Evolutionary conservation across 164 flowering plant genomes (phyloP), one percentile per base, ranked within the genome.

Genomic region (Aristolochia californica): DNA sequence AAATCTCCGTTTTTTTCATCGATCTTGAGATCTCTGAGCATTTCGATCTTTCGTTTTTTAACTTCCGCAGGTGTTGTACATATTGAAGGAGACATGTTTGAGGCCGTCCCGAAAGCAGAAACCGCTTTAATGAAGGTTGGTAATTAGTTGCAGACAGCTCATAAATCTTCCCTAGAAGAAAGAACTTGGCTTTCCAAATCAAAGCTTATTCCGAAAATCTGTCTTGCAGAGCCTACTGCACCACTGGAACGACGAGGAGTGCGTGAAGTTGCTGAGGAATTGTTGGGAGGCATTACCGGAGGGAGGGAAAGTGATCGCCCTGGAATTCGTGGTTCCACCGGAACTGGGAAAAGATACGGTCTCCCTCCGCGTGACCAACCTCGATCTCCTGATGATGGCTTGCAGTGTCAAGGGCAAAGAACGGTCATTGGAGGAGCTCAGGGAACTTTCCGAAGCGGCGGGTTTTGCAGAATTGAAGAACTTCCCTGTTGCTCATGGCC

Each of bases 31-130:
- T 13, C 8, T n/a, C 47, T 13, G 2, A 44, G n/a, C n/a, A n/a
- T 2, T 44, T 44, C 47, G 9, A 13, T 14, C 4, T 2, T 2
- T 44, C 47, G 17, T 13, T 44, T 44, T 44, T 44, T 44, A n/a
- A 44, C 17, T 9, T 44, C 1, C 47, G 16, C 13, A 13, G 4
- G 24, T n/a, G n/a, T 90, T 49, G 74, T 83, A 62, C 96, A 90
- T 54, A 80, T 84, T 53, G 88, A 89, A 0, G 96, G 97, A 2
- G 93, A 90, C 68, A 90, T 91, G 96, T 91, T n/a, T n/a, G n/a
- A n/a, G n/a, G n/a, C n/a, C n/a, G n/a, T n/a, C n/a, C n/a, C n/a
- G n/a, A n/a, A n/a, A 66, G 96, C 69, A 13, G 96, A 91, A 58
- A 94, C 94, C 51, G 75, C 88, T 55, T 85, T 91, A 80, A 82